Evolutionary conservation across 306 rosid species (phyloP).

Genomic region (Castanea sativa): DNA sequence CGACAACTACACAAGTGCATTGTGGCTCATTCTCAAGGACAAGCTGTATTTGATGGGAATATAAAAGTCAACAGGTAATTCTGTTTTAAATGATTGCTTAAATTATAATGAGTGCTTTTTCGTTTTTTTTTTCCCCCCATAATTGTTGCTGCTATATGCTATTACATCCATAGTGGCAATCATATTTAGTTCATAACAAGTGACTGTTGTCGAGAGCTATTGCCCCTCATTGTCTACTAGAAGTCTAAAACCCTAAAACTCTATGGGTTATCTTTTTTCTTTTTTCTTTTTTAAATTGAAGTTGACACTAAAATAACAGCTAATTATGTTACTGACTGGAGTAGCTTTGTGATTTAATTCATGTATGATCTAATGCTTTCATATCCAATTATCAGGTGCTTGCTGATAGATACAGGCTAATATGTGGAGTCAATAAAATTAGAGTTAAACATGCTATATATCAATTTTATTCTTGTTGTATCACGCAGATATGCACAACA

Average conservation of each 20-base stretch:
- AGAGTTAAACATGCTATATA: neutral
- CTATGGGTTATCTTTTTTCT: neutral
- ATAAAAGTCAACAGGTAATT: constrained; percentile 83
- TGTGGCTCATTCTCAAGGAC: constrained; percentile 83
- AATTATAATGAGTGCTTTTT: neutral
- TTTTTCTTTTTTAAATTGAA: neutral
- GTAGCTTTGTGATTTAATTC: neutral
- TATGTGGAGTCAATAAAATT: neutral
- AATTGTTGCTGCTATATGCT: neutral
- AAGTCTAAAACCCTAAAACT: constrained; percentile 5
- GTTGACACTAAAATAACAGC: neutral
- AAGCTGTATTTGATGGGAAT: constrained; percentile 92
- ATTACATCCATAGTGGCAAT: neutral
- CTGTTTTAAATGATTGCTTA: constrained; percentile 2
- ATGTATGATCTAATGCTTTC: neutral
- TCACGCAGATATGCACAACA: constrained; percentile 79
- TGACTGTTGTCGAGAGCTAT: neutral
- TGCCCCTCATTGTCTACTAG: neutral
- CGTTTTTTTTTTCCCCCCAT: neutral
- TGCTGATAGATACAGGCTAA: neutral
- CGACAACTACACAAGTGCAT: constrained; percentile 94
- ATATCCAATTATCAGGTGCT: neutral
- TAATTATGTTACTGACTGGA: neutral
- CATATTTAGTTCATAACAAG: neutral
- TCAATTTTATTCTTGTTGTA: neutral